Base-by-base conservation (phyloP, 768 basidiomycete genomes). In the Macrocybe gigantea region DNA sequence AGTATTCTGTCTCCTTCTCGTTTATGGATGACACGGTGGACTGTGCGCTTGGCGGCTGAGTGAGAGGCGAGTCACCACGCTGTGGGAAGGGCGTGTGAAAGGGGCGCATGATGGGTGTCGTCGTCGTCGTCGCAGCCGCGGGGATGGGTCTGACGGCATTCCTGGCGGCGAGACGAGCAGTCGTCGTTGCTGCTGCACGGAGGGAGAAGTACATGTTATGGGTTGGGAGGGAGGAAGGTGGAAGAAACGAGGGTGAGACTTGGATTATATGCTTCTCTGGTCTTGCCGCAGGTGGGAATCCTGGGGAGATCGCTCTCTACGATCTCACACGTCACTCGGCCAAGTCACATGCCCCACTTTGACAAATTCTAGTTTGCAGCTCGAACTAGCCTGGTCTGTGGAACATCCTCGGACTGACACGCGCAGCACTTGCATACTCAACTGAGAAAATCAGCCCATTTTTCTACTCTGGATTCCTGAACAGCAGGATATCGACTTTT, bases 21-120 rank as follows among this genome's bases (percentile, higher is more conserved):
- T 88, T 84, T 8, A 70, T 56, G 9, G 65, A 64, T 48, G 9
- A 64, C 50, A 22, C 22, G 45, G 64, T 37, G 13, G 67, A 57
- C 44, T 68, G 56, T 9, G 69, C 45, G 15, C 64, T 55, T 6
- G 71, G 55, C 50, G 69, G 51, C 35, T 68, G 61, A 22, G 67
- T 60, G 13, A 68, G 51, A 33, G 65, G 59, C 30, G 73, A 61
- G 37, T 63, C 62, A 45, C 73, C 71, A 63, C 80, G 70, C n/a
- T 66, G 70, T 52, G 72, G 72, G 60, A 78, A 83, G 43, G 82
- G 82, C 8, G 83, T 79, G 66, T 84, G 85, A 66, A 87, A 85
- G 0, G 75, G 56, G 51, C 85, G 82, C 12, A 56, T 49, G 34
- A 53, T 56, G 37, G 45, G 22, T 22, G 22, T 22, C 22, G 22